Evolutionary conservation across 2,329 filamentous ascomycete genomes (phyloP).

Genomic region (Arthrobotrys megalospora): DNA sequence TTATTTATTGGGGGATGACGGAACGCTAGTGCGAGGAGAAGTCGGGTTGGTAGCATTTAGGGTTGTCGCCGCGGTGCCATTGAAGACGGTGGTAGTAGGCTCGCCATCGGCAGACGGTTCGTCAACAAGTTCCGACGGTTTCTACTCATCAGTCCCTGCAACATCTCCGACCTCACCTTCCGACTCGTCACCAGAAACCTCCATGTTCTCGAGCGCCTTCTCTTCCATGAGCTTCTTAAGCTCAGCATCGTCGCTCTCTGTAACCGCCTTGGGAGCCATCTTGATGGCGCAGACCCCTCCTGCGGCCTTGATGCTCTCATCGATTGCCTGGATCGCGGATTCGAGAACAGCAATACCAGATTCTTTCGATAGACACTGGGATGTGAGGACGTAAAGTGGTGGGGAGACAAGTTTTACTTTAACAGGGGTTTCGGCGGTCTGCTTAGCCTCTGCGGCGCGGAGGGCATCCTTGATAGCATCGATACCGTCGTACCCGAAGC

Average conservation of each 20-base stretch:
- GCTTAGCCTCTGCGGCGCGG: slow-evolving; percentile 89
- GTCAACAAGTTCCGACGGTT: not conserved
- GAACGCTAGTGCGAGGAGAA: slow-evolving; percentile 5
- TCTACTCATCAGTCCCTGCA: slow-evolving; percentile 54
- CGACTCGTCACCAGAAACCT: slow-evolving; percentile 98
- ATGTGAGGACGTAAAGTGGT: slow-evolving; percentile 95
- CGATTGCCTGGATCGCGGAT: slow-evolving; percentile 89
- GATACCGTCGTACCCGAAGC: slow-evolving; percentile 96
- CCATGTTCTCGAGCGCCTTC: slow-evolving; percentile 80
- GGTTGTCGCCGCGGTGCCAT: not conserved
- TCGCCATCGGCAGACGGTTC: slow-evolving; percentile 7
- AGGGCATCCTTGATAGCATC: slow-evolving; percentile 96
- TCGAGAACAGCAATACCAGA: slow-evolving; percentile 87
- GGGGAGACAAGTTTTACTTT: slow-evolving; percentile 99
- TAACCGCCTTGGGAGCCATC: slow-evolving; percentile 99
- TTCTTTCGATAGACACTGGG: slow-evolving; percentile 93
- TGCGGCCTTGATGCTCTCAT: slow-evolving; percentile 81
- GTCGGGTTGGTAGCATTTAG: not conserved
- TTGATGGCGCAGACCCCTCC: slow-evolving; percentile 88
- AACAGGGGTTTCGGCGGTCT: slow-evolving; percentile 92
- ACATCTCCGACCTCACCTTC: slow-evolving; percentile 67
- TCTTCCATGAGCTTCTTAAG: slow-evolving; percentile 99
- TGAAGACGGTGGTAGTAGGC: slow-evolving; percentile 2
- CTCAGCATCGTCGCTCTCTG: slow-evolving; percentile 97
- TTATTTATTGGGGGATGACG: slow-evolving; percentile 14